Conservation (phyloP, 495 filamentous ascomycete species). For the Tuber melanosporum region DNA sequence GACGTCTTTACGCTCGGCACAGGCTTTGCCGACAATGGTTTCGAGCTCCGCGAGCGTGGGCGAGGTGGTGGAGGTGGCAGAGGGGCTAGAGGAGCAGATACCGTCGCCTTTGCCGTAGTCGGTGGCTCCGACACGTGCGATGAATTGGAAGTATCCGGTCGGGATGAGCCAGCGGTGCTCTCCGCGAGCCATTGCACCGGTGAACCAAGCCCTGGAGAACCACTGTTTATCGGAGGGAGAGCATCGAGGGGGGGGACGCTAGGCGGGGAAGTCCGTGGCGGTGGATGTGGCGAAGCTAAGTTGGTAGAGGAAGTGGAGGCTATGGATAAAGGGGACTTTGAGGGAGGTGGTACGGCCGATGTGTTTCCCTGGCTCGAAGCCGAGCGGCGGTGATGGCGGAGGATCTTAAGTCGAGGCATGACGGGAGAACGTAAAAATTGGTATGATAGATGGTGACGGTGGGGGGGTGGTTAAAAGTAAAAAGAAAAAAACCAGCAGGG, state of each 20-base stretch:
- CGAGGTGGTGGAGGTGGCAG: constrained; percentile 8
- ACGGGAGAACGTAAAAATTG: not conserved
- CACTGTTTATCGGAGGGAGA: constrained; percentile 25
- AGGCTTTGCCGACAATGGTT: not conserved
- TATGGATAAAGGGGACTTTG: constrained; percentile 6
- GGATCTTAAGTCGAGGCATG: constrained; percentile 38
- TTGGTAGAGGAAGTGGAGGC: constrained; percentile 8
- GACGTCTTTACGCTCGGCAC: not conserved
- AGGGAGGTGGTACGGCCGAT: not conserved
- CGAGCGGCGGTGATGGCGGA: constrained; percentile 34
- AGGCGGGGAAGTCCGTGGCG: constrained; percentile 23
- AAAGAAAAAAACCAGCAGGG: not conserved
- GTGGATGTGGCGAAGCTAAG: constrained; percentile 14
- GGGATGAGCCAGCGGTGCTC: not conserved
- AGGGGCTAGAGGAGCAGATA: not conserved
- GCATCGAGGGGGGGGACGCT: constrained; percentile 9
- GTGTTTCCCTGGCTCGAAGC: constrained; percentile 19
- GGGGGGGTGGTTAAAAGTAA: not conserved
- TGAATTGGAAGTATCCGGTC: not conserved
- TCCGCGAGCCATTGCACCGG: constrained; percentile 33
- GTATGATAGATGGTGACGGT: not conserved
- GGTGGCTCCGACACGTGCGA: not conserved
- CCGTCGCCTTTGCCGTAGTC: not conserved
- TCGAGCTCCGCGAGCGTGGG: not conserved
- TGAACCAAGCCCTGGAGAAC: constrained; percentile 30